These are phyloP conservation scores for Coniella lustricola DNA, from an alignment of 2,329 filamentous ascomycete genomes.

Conservation along the genomic window DNA sequence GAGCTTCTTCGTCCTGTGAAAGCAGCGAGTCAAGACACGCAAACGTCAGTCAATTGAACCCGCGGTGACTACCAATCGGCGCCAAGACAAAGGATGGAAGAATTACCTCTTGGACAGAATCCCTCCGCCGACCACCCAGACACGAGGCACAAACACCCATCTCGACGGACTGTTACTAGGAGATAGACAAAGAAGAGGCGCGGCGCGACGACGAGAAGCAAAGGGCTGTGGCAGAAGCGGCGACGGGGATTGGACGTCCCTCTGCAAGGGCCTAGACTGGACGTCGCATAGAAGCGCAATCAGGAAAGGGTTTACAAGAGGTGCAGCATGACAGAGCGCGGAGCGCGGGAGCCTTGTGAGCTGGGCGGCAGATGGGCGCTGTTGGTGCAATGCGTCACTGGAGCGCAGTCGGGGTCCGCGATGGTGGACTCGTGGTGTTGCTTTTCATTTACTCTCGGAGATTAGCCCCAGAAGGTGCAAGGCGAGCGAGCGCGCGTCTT, in stretches of 20 bases:
- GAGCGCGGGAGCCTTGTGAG: too few species aligned
- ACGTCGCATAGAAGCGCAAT: conserved; percentile 10
- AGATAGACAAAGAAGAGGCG: too few species aligned
- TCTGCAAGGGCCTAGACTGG: conserved; percentile 8
- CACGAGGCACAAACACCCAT: conserved; percentile 16
- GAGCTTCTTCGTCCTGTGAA: conserved; percentile 49
- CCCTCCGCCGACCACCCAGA: conserved; percentile 13
- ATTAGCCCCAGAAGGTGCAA: background rate
- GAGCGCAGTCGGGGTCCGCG: background rate
- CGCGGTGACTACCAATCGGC: too few species aligned
- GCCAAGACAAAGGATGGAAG: background rate
- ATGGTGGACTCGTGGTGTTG: conserved; percentile 1
- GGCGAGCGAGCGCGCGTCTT: too few species aligned
- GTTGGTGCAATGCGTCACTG: too few species aligned
- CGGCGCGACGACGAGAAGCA: background rate
- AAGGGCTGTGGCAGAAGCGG: background rate
- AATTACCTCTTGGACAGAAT: conserved; percentile 13
- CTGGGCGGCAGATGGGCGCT: too few species aligned
- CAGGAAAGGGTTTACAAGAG: background rate
- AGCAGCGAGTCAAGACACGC: background rate
- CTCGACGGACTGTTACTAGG: background rate
- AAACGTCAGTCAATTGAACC: conserved; percentile 3
- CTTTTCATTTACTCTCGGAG: conserved; percentile 2
- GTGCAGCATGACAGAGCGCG: background rate
- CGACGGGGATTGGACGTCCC: conserved; percentile 2